Evolutionary conservation across 257 asterid genomes (phyloP).

Genomic region (Plantago elongata): DNA sequence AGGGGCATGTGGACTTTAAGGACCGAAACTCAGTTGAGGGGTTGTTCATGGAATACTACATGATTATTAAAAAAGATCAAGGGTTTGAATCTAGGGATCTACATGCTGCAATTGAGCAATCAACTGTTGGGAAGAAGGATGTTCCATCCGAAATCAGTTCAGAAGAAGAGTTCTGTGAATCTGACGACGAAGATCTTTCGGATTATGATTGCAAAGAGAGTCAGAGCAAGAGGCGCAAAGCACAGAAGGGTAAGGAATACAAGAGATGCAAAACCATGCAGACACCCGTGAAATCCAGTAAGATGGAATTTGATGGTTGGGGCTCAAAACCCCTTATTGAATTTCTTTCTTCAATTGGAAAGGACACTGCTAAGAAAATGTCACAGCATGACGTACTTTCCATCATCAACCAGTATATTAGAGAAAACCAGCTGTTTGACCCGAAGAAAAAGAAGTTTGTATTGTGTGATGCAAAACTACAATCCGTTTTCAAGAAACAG

Average conservation of each 20-base stretch:
- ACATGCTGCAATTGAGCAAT: slow-evolving; percentile 34
- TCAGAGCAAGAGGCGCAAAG: slow-evolving; percentile 20
- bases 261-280: slow-evolving; percentile 23
- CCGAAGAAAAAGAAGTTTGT: slow-evolving; percentile 48
- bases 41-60: slow-evolving; percentile 66
- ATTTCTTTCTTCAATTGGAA: slow-evolving; percentile 62
- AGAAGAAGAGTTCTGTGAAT: slow-evolving; percentile 42
- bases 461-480: slow-evolving; percentile 45
- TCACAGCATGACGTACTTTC: slow-evolving; percentile 52
- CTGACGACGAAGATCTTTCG: slow-evolving; percentile 37
- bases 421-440: slow-evolving; percentile 42
- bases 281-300: slow-evolving; percentile 31
- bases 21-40: slow-evolving; percentile 72
- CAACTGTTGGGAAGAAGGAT: slow-evolving; percentile 20
- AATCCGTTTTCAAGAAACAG: slow-evolving; percentile 46
- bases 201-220: slow-evolving; percentile 27
- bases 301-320: slow-evolving; percentile 63
- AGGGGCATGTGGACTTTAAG: slow-evolving; percentile 63
- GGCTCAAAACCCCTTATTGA: slow-evolving; percentile 61
- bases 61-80: slow-evolving; percentile 38
- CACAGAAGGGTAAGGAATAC: slow-evolving; percentile 26
- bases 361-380: slow-evolving; percentile 37
- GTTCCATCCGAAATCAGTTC: slow-evolving; percentile 24
- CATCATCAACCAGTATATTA: slow-evolving; percentile 43
- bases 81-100: slow-evolving; percentile 38